Conservation (phyloP, 2,329 filamentous ascomycete genomes). For the Nigrospora sphaerica region DNA sequence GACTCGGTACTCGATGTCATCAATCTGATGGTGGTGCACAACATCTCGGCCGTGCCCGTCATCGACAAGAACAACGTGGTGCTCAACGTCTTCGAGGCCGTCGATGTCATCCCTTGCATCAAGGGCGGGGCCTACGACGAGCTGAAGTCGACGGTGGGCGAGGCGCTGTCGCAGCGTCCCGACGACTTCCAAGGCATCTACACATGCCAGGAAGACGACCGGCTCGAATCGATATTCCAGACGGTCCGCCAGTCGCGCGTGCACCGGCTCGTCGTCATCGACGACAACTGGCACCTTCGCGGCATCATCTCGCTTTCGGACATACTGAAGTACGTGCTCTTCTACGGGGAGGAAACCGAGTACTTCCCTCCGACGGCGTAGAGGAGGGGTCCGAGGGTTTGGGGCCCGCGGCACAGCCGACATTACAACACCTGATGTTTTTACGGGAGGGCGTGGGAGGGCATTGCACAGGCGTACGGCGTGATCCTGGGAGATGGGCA, state of each 20-base stretch:
- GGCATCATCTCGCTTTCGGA: slow-evolving; percentile 92
- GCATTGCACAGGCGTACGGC: slow-evolving; percentile 26
- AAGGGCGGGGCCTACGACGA: slow-evolving; percentile 92
- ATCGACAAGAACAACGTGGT: slow-evolving; percentile 71
- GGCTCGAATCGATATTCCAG: slow-evolving; percentile 92
- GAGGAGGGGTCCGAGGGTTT: neutral
- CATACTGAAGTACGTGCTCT: slow-evolving; percentile 88
- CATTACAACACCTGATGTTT: neutral
- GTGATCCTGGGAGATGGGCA: slow-evolving; percentile 12
- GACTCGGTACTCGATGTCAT: slow-evolving; percentile 92
- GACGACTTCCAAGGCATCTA: slow-evolving; percentile 96
- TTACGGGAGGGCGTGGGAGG: slow-evolving; percentile 5
- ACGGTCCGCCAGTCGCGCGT: slow-evolving; percentile 93
- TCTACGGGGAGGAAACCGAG: slow-evolving; percentile 65
- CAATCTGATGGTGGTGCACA: slow-evolving; percentile 83
- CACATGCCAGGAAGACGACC: slow-evolving; percentile 86
- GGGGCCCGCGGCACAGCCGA: neutral
- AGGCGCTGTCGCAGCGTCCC: slow-evolving; percentile 77
- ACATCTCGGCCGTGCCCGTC: slow-evolving; percentile 92
- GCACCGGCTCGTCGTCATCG: slow-evolving; percentile 86
- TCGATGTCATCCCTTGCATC: slow-evolving; percentile 94
- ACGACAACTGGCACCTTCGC: slow-evolving; percentile 78
- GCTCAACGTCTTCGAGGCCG: slow-evolving; percentile 94
- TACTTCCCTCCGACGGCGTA: slow-evolving; percentile 12
- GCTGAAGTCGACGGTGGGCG: slow-evolving; percentile 76